Conservation (phyloP, 2,329 filamentous ascomycete species). For the Penicillium sp. region DNA sequence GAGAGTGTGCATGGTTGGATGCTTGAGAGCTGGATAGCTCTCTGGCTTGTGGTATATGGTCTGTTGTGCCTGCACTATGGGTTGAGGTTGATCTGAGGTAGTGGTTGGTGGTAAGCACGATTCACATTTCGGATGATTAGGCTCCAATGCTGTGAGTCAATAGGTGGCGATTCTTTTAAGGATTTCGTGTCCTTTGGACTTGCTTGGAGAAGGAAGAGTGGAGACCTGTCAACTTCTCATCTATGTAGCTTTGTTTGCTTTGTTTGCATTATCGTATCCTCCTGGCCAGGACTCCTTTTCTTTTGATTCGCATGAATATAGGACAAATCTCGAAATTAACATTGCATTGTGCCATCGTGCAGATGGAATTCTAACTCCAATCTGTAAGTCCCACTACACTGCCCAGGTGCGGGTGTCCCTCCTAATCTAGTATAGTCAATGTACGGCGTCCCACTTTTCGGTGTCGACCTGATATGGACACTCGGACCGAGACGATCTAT, state of each 20-base stretch:
- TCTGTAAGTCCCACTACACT: no score
- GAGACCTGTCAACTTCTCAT: not conserved
- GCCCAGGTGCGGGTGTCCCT: no score
- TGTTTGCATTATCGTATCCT: not conserved
- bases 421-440: no score
- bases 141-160: slow-evolving; percentile 5
- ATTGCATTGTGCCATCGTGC: no score
- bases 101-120: not conserved
- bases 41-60: not conserved
- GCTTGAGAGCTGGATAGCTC: not conserved
- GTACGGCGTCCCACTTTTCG: no score
- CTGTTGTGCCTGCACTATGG: not conserved
- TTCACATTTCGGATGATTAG: not conserved
- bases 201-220: not conserved
- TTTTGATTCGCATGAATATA: no score
- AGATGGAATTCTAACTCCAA: no score
- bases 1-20: slow-evolving; percentile 17
- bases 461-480: no score
- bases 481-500: no score
- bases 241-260: not conserved
- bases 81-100: not conserved
- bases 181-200: slow-evolving; percentile 4
- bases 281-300: no score
- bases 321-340: no score
- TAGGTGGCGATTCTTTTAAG: not conserved